Conservation (phyloP, 2,329 filamentous ascomycete species). For the Cladosporium halotolerans region DNA sequence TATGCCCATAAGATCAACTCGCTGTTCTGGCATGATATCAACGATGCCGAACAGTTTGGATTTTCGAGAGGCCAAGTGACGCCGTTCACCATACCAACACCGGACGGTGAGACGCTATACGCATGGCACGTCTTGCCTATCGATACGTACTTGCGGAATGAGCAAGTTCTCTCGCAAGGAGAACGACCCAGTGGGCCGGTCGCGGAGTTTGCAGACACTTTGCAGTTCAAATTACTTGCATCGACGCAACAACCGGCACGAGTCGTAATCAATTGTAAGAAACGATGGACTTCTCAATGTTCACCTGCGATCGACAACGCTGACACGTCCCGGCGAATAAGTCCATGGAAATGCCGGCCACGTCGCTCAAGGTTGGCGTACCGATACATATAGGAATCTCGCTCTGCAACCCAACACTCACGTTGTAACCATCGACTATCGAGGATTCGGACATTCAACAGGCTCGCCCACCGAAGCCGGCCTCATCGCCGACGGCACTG, state of each 20-base stretch:
- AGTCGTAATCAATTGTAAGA: slow-evolving; percentile 50
- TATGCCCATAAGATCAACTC: slow-evolving; percentile 76
- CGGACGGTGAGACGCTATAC: slow-evolving; percentile 72
- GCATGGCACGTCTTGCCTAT: slow-evolving; percentile 88
- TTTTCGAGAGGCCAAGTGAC: slow-evolving; percentile 86
- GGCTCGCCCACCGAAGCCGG: slow-evolving; percentile 76
- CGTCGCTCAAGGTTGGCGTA: slow-evolving; percentile 69
- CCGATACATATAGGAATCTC: slow-evolving; percentile 70
- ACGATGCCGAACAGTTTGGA: slow-evolving; percentile 74
- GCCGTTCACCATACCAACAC: slow-evolving; percentile 69
- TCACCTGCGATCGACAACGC: background rate
- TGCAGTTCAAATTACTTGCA: slow-evolving; percentile 46
- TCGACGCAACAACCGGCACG: slow-evolving; percentile 45
- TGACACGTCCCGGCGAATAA: slow-evolving; percentile 4
- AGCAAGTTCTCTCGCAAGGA: slow-evolving; percentile 49
- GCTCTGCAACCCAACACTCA: slow-evolving; percentile 69
- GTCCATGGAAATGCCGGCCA: slow-evolving; percentile 71
- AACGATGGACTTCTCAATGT: background rate
- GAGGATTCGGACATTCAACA: slow-evolving; percentile 76
- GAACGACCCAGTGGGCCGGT: slow-evolving; percentile 43
- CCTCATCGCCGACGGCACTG: slow-evolving; percentile 69
- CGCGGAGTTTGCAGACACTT: slow-evolving; percentile 42
- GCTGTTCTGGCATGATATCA: slow-evolving; percentile 65
- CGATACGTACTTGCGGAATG: slow-evolving; percentile 66
- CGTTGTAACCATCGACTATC: slow-evolving; percentile 83